Evolutionary conservation across 257 asterid species (phyloP), one percentile per base, ranked within the genome.

Genomic region (Plectranthus barbatus): DNA sequence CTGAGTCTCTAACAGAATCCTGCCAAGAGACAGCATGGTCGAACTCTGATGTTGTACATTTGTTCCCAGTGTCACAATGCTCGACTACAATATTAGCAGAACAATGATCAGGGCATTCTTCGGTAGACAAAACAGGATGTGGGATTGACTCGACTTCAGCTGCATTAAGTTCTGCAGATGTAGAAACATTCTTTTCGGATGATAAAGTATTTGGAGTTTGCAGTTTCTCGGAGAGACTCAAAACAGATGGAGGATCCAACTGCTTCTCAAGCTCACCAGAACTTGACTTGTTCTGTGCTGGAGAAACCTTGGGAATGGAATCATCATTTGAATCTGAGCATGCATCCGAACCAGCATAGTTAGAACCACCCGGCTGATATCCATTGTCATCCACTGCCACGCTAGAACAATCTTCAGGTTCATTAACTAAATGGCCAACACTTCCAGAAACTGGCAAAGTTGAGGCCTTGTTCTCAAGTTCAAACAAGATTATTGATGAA

Each of bases 401-500:
- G 23, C 69, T 79, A 15, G 86, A 72, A 24, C 65, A 69, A 19
- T 77, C 70, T 44, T 68, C 80, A 59, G 59, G 65, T 66, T 84
- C 84, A 36, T 68, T 48, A 13, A 67, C 72, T 4, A 54, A 77
- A 68, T 73, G 84, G 26, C 74, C 82, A 65, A 64, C 69, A 59
- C 70, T 81, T 36, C 60, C 79, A 63, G 86, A 78, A 59, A 73
- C 64, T 6, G 95, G 84, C 40, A 76, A 37, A 59, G 76, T 62
- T 51, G 53, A 62, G 39, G 80, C 94, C 45, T 63, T 68, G 61
- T 73, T 72, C 68, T 85, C 89, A 49, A 75, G 69, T 70, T 92
- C 84, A 64, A 84, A 74, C 34, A 73, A 50, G 74, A 92, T 78
- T 3, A 78, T 47, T 11, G 97, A 85, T 44, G 96, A 85, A 74